Conservation (phyloP, 1,139 yeast genomes). For the Taiozyma sp. region DNA sequence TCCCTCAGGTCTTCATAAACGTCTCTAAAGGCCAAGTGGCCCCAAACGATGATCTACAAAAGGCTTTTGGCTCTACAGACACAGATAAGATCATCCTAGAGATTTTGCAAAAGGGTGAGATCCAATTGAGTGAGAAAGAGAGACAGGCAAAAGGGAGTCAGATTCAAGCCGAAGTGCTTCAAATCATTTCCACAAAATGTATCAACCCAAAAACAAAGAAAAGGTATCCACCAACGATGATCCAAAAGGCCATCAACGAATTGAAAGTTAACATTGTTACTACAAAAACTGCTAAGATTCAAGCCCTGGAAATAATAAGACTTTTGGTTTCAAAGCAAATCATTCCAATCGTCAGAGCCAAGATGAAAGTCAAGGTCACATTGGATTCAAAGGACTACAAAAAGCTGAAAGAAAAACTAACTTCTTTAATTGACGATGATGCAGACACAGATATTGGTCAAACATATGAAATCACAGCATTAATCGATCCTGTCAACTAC, state of each 20-base stretch:
- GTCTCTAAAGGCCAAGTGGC: constrained; percentile 97
- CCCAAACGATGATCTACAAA: constrained; percentile 73
- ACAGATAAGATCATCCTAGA: constrained; percentile 71
- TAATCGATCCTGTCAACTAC: constrained; percentile 87
- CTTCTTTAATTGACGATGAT: constrained; percentile 46
- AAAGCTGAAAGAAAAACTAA: constrained; percentile 44
- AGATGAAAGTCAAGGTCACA: constrained; percentile 75
- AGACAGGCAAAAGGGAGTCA: constrained; percentile 72
- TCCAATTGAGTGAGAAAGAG: constrained; percentile 92
- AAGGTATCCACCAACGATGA: constrained; percentile 92
- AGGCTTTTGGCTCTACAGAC: constrained; percentile 73
- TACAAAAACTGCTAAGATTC: constrained; percentile 78
- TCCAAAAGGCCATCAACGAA: constrained; percentile 80
- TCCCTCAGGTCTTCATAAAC: constrained; percentile 89
- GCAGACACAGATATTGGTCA: constrained; percentile 48
- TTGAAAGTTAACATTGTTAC: constrained; percentile 77
- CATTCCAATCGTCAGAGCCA: constrained; percentile 91
- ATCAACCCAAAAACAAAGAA: constrained; percentile 87
- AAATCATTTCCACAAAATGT: constrained; percentile 83
- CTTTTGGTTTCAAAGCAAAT: constrained; percentile 71
- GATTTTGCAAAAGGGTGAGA: constrained; percentile 85
- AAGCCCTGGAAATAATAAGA: constrained; percentile 90
- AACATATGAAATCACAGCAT: constrained; percentile 59
- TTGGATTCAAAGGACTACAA: constrained; percentile 47
- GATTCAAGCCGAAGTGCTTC: constrained; percentile 78